Evolutionary conservation across 2,329 filamentous ascomycete species (phyloP).

Genomic region (Neofusicoccum cordaticola): DNA sequence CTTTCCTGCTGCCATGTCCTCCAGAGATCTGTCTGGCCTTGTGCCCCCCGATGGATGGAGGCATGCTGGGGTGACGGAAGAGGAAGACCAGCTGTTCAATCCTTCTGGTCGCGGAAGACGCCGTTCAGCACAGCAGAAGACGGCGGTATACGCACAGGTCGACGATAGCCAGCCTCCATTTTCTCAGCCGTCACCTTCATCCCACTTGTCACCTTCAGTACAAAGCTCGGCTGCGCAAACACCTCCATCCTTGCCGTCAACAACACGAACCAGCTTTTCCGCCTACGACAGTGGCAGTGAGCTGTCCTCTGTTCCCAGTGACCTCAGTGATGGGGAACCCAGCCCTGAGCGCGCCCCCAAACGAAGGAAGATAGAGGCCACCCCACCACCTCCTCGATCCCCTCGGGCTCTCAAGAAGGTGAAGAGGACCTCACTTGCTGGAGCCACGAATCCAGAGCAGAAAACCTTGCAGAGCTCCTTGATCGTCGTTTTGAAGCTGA

Average conservation of each 20-base stretch:
- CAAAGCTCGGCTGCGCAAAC: not conserved
- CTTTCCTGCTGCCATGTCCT: not conserved
- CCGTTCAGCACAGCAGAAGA: not conserved
- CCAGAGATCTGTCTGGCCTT: not conserved
- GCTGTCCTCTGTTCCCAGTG: not conserved
- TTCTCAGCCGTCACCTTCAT: not conserved
- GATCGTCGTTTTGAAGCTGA: not conserved
- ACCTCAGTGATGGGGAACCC: not conserved
- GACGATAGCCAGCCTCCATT: not conserved
- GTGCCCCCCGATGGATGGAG: not conserved
- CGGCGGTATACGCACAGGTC: not conserved
- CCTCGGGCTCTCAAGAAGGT: no score
- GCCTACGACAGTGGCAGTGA: not conserved
- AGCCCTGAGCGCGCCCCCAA: not conserved
- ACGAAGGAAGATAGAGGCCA: not conserved
- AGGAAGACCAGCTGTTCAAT: not conserved
- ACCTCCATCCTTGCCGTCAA: not conserved
- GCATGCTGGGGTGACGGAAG: not conserved
- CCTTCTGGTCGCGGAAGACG: not conserved
- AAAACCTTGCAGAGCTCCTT: not conserved
- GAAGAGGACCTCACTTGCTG: no score
- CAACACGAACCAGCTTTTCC: not conserved
- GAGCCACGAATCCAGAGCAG: no score
- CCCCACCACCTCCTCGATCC: no score
- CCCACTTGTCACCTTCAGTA: not conserved